phyloP scores from a whole-genome alignment of 768 basidiomycete species.

The Lactarius vividus region DNA sequence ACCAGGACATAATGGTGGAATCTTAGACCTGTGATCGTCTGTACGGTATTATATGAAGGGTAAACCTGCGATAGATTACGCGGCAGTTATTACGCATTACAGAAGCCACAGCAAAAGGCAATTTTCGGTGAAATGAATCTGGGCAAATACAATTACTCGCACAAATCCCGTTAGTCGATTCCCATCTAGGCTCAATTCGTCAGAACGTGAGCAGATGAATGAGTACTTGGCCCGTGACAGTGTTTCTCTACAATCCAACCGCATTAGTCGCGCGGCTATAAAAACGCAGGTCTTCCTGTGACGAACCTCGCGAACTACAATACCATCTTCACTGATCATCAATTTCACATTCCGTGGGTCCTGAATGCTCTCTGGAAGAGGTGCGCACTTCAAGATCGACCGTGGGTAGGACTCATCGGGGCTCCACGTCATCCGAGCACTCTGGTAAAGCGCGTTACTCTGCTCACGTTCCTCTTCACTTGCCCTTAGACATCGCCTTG shows the following conservation, averaged over 20 bases:
- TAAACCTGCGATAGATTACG: background rate
- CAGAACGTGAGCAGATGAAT: constrained; percentile 24
- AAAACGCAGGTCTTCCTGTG: background rate
- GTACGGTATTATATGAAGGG: too few relatives aligned
- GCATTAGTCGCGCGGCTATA: constrained; percentile 15
- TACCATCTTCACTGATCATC: constrained; percentile 27
- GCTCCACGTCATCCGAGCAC: background rate
- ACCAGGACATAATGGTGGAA: background rate
- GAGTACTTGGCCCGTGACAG: background rate
- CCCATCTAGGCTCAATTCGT: background rate
- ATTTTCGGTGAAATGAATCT: background rate
- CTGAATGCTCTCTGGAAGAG: constrained; percentile 9
- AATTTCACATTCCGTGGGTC: background rate
- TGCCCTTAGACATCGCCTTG: constrained; percentile 15
- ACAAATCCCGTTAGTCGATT: constrained; percentile 8
- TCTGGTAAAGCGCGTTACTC: constrained; percentile 8
- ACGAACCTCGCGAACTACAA: constrained; percentile 26
- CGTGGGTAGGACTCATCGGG: background rate
- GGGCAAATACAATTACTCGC: background rate
- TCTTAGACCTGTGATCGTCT: too few relatives aligned
- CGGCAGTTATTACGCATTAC: too few relatives aligned
- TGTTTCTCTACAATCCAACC: constrained; percentile 5
- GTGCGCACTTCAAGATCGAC: constrained; percentile 20
- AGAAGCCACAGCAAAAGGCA: background rate
- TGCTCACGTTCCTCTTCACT: constrained; percentile 17